Base-by-base conservation (phyloP, 805 yeast genomes). In the Candida wancherniae region DNA sequence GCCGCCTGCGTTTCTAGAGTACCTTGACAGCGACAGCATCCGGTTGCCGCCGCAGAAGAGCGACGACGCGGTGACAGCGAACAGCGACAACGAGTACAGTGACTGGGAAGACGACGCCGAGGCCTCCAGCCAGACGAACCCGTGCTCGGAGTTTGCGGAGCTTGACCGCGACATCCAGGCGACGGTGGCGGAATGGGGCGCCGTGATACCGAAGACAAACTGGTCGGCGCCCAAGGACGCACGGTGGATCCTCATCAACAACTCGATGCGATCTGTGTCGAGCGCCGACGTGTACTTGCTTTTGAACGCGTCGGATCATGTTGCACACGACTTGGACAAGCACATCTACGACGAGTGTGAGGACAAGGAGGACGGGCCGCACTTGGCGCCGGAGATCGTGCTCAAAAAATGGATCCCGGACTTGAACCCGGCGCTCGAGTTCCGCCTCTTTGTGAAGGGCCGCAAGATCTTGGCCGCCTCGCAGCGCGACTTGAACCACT, bases 171-270 rank as follows among this genome's bases (percentile, higher is more conserved):
- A 63, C 24, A 64, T 90, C 11, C 59, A 60, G 20, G 36, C 45
- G 0, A 50, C 66, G 0, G 71, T 92, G 9, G 62, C 67, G 24
- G 61, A 71, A 16, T 57, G 53, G 28, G 81, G 82, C 0, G 60
- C 75, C 1, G 85, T 87, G 2, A 70, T 85, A 1, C 97, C 97
- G 1, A 92, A 92, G 50, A 62, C 90, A 45, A 92, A 92, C 63
- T 92, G 98, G 98, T 86, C 97, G 1, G 83, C 96, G 2, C 98
- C 99, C 1, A 80, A 79, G 50, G 99, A 92, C 58, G 84, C 97
- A 2, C 73, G 79, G 0, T 92, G 97, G 98, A 90, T 92, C 13
- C 60, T 83, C 48, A 71, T 92, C 3, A 77, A 82, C 19, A 84
- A 85, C 47, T 70, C 84, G 3, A 72, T 82, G 71, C 71, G 75